Evolutionary conservation across 768 basidiomycete genomes (phyloP).

Genomic region (Hypholoma fasciculare): DNA sequence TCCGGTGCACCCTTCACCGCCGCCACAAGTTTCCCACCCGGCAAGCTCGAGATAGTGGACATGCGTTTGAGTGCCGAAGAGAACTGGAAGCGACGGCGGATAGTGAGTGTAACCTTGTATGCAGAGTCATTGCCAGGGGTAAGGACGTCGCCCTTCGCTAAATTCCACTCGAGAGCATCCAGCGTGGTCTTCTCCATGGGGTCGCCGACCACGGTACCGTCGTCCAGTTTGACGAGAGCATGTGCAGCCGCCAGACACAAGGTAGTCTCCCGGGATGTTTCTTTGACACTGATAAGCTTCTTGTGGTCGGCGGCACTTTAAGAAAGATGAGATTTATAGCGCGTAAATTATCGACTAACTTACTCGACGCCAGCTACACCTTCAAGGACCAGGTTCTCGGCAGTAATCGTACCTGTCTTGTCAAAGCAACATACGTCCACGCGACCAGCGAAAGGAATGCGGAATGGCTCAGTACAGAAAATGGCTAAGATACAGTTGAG

Average conservation of each 20-base stretch:
- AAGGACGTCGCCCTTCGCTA: constrained; percentile 75
- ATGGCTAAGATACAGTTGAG: constrained; percentile 62
- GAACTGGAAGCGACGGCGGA: constrained; percentile 95
- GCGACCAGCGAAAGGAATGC: constrained; percentile 92
- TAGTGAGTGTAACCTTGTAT: constrained; percentile 61
- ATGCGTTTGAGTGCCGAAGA: constrained; percentile 97
- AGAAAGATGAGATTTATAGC: constrained; percentile 2
- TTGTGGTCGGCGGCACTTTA: constrained; percentile 41
- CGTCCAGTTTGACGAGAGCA: constrained; percentile 91
- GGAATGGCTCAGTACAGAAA: constrained; percentile 98
- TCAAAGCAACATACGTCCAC: constrained; percentile 99
- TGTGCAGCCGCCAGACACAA: constrained; percentile 92
- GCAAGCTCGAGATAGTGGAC: constrained; percentile 81
- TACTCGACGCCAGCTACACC: constrained; percentile 92
- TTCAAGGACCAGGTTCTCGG: constrained; percentile 92
- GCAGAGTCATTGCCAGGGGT: constrained; percentile 56
- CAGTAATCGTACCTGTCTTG: constrained; percentile 98
- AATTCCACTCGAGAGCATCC: constrained; percentile 86
- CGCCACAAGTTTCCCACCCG: constrained; percentile 57
- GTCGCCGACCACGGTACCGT: constrained; percentile 92
- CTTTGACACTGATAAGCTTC: constrained; percentile 77
- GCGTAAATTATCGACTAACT: constrained; percentile 25
- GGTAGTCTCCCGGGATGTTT: constrained; percentile 75
- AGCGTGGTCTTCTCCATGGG: constrained; percentile 99
- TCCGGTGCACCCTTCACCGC: constrained; percentile 98